Conservation (phyloP, 2,329 filamentous ascomycete genomes). For the Aspergillus sp. region DNA sequence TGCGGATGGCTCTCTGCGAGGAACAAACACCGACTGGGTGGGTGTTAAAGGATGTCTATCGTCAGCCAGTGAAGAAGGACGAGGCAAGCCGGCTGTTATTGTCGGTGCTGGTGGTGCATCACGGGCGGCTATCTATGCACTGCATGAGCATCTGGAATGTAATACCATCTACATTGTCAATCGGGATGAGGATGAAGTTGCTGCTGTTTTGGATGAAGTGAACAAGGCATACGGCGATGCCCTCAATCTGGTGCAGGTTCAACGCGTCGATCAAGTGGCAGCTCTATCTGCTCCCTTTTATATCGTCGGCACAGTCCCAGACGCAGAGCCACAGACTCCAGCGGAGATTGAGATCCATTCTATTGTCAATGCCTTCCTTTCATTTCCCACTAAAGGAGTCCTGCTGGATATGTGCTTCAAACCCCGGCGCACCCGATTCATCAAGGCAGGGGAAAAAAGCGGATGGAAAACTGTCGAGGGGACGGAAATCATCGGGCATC, state of each 20-base stretch:
- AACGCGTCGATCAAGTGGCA: slow-evolving; percentile 18
- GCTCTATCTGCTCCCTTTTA: slow-evolving; percentile 24
- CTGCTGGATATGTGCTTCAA: slow-evolving; percentile 43
- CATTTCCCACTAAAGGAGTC: slow-evolving; percentile 23
- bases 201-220: slow-evolving; percentile 19
- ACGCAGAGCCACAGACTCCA: slow-evolving; percentile 27
- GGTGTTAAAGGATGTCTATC: slow-evolving; percentile 35
- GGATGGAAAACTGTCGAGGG: slow-evolving; percentile 38
- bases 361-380: slow-evolving; percentile 25
- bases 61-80: slow-evolving; percentile 9
- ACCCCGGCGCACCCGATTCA: slow-evolving; percentile 32
- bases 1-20: slow-evolving; percentile 21
- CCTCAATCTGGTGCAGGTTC: slow-evolving; percentile 26
- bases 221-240: not conserved
- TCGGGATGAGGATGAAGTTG: slow-evolving; percentile 26
- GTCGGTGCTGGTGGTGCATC: slow-evolving; percentile 41
- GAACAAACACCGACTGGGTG: slow-evolving; percentile 43
- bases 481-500: slow-evolving; percentile 37
- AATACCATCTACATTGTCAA: slow-evolving; percentile 34
- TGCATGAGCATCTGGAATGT: slow-evolving; percentile 23
- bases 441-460: slow-evolving; percentile 26
- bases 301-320: slow-evolving; percentile 36
- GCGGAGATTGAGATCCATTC: slow-evolving; percentile 22
- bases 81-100: slow-evolving; percentile 27
- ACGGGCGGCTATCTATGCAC: slow-evolving; percentile 36